Percentiles rank a stretch among this genome's conserved stretches.
Evolutionary conservation across 2,329 filamentous ascomycete species (phyloP).

Genomic region (Knoxdaviesia capensis): DNA sequence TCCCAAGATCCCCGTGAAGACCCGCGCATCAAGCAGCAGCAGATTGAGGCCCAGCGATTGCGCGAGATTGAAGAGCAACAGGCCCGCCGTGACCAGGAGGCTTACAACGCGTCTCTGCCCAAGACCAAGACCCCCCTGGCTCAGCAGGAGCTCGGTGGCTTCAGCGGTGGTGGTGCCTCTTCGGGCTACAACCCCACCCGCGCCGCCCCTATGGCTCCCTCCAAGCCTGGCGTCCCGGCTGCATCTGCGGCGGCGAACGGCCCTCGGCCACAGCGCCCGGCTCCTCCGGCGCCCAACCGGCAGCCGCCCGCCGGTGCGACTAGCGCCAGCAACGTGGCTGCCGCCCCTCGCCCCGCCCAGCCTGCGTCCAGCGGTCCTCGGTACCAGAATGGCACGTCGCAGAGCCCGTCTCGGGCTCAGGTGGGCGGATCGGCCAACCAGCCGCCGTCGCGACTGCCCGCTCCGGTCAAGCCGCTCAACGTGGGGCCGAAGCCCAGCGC

Average conservation of each 20-base stretch:
- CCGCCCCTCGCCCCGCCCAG: slow-evolving; percentile 1
- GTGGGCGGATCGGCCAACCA: slow-evolving; percentile 16
- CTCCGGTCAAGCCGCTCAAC: slow-evolving; percentile 59
- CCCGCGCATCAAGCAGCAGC: slow-evolving; percentile 42
- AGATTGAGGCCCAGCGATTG: slow-evolving; percentile 37
- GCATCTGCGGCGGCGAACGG: slow-evolving; percentile 26
- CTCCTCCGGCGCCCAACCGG: slow-evolving; percentile 44
- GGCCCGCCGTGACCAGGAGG: slow-evolving; percentile 57
- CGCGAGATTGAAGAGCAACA: slow-evolving; percentile 39
- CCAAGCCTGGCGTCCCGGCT: slow-evolving; percentile 26
- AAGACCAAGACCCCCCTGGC: slow-evolving; percentile 63
- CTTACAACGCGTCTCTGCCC: slow-evolving; percentile 76
- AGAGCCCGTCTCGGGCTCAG: slow-evolving; percentile 12
- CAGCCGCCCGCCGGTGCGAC: slow-evolving; percentile 14
- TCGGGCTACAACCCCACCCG: slow-evolving; percentile 64
- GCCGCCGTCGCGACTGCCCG: slow-evolving; percentile 31
- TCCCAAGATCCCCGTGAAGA: slow-evolving; percentile 33
- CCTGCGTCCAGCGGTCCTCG: slow-evolving; percentile 28
- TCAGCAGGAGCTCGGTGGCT: slow-evolving; percentile 75
- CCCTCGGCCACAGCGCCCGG: slow-evolving; percentile 52
- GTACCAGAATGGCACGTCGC: slow-evolving; percentile 31
- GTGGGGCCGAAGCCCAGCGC: slow-evolving; percentile 45
- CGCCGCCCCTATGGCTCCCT: slow-evolving; percentile 62
- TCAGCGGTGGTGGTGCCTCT: slow-evolving; percentile 26
- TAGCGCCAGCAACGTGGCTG: slow-evolving; percentile 1